A percentile compares a stretch with the other conserved stretches of the same genome.
These are phyloP conservation scores for Populus ilicifolia DNA, from an alignment of 345 rosid genomes.

Conservation along the genomic window DNA sequence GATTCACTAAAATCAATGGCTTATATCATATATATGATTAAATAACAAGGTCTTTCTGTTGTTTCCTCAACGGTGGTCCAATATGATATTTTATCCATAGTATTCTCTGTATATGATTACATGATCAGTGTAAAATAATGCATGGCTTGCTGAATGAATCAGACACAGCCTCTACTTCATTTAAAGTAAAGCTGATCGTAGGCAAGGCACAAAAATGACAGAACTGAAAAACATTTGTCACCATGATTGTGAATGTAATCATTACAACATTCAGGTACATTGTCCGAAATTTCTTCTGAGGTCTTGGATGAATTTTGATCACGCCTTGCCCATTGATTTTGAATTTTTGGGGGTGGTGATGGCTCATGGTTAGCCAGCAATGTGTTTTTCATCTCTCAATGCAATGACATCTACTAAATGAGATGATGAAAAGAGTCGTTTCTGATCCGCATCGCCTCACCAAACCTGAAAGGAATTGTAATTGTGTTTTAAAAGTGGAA, in stretches of 20 bases:
- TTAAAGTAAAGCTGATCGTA: not conserved
- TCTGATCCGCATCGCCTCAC: not conserved
- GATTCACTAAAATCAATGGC: not conserved
- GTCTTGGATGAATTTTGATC: not conserved
- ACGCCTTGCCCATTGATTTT: not conserved
- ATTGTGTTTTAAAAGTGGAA: not conserved
- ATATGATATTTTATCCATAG: not conserved
- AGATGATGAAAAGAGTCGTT: not conserved
- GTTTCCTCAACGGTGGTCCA: not conserved
- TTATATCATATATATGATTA: not conserved
- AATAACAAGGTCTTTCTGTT: not conserved
- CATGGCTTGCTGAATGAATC: not conserved
- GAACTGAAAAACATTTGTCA: not conserved
- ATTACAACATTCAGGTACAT: not conserved
- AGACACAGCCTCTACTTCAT: not conserved
- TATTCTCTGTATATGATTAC: not conserved
- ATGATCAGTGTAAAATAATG: not conserved
- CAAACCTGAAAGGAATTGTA: conserved; percentile 14
- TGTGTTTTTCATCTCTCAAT: not conserved
- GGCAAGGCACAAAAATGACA: not conserved
- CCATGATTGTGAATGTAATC: not conserved
- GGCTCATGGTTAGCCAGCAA: not conserved
- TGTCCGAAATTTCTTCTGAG: not conserved
- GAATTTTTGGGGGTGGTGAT: not conserved
- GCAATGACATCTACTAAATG: not conserved